phyloP scores from a whole-genome alignment of 2,329 filamentous ascomycete species.

The Endothia cerciana region DNA sequence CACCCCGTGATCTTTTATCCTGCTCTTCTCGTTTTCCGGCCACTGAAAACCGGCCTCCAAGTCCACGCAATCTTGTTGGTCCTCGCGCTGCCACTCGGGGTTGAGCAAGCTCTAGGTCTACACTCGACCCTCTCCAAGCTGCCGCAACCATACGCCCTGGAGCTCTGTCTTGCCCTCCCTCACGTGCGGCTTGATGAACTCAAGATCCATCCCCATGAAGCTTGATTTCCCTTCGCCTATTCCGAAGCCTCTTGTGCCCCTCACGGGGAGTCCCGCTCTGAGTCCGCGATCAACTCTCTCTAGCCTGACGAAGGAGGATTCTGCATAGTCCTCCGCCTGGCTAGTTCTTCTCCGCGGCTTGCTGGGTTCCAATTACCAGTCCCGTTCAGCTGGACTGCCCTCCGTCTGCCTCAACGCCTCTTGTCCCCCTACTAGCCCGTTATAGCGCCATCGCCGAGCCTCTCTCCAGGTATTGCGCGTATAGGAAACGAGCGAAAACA shows the following conservation, averaged over 20 bases:
- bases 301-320: no score
- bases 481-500: neutral
- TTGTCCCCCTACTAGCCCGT: no score
- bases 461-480: no score
- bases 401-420: neutral
- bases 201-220: no score
- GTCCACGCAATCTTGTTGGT: neutral
- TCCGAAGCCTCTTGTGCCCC: neutral
- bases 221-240: neutral
- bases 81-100: neutral
- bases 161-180: neutral
- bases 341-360: neutral
- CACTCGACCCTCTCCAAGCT: neutral
- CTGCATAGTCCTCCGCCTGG: no score
- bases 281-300: neutral
- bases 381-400: neutral
- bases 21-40: neutral
- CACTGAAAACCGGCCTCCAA: neutral
- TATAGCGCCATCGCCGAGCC: neutral
- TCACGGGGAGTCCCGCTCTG: neutral
- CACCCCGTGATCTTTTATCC: neutral
- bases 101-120: neutral
- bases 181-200: no score
- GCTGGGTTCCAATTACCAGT: neutral
- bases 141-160: neutral